phyloP scores from a whole-genome alignment of 2,329 filamentous ascomycete species.

The Thelonectria blattea region DNA sequence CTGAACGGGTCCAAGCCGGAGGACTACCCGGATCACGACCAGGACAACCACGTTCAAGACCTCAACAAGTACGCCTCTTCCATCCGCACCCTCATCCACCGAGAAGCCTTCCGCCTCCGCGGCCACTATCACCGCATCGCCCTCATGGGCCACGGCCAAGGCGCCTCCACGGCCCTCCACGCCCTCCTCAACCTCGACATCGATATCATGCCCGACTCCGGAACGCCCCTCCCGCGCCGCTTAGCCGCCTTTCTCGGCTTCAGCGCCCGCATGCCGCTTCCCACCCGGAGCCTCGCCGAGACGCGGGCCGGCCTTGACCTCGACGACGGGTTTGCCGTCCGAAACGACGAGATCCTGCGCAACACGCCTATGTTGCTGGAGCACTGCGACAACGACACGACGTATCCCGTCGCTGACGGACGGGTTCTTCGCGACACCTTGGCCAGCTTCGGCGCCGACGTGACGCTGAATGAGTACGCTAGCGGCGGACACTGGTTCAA shows the following conservation, averaged over 20 bases:
- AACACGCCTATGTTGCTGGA: conserved; percentile 52
- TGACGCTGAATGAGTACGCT: conserved; percentile 50
- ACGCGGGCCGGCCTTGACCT: conserved; percentile 43
- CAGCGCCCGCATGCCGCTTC: conserved; percentile 45
- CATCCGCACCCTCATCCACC: conserved; percentile 41
- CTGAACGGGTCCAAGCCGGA: too few species aligned
- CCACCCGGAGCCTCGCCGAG: conserved; percentile 36
- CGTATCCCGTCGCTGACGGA: conserved; percentile 47
- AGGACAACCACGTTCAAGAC: conserved; percentile 45
- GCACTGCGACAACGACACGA: conserved; percentile 51
- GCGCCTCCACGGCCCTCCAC: conserved; percentile 48
- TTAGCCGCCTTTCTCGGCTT: conserved; percentile 47
- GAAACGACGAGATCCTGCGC: conserved; percentile 39
- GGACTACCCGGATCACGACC: not conserved
- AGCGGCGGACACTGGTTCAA: conserved; percentile 54
- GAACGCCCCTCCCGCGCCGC: not conserved
- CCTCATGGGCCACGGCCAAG: conserved; percentile 54
- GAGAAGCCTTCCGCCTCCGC: conserved; percentile 45
- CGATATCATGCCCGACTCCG: conserved; percentile 9
- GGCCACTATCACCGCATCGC: conserved; percentile 48
- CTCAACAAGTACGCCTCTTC: conserved; percentile 45
- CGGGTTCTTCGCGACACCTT: conserved; percentile 44
- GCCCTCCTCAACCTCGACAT: conserved; percentile 45
- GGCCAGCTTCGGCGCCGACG: conserved; percentile 44
- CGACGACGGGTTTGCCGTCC: conserved; percentile 14